A percentile compares a stretch with the other conserved stretches of the same genome.
phyloP scores from a whole-genome alignment of 2,329 filamentous ascomycete species.

The Ceratocystis alfenasii region DNA sequence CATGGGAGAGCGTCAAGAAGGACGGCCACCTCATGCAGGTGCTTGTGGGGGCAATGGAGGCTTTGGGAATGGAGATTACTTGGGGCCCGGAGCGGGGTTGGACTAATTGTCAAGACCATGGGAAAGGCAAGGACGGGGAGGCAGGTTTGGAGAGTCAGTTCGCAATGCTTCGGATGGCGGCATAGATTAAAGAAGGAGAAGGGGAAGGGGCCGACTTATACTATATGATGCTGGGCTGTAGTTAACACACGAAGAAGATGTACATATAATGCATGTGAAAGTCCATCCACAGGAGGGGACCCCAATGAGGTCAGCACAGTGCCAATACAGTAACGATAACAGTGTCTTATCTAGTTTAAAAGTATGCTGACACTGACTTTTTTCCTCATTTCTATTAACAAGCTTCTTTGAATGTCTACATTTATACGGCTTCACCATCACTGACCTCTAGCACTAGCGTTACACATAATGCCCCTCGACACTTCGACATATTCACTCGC shows the following conservation, averaged over 20 bases:
- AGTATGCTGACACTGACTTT: not conserved
- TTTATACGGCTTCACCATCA: not conserved
- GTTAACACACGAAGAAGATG: too few species aligned
- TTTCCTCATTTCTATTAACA: not conserved
- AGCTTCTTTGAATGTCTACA: not conserved
- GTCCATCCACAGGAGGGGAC: too few species aligned
- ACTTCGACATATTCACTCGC: slow-evolving; percentile 84
- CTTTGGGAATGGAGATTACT: slow-evolving; percentile 41
- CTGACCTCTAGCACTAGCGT: not conserved
- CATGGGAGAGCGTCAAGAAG: slow-evolving; percentile 52
- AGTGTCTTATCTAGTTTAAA: not conserved
- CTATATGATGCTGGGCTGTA: too few species aligned
- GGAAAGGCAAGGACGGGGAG: slow-evolving; percentile 12
- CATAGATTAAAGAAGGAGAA: not conserved
- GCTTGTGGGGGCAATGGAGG: slow-evolving; percentile 42
- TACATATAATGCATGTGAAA: too few species aligned
- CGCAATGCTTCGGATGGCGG: not conserved
- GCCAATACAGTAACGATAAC: not conserved
- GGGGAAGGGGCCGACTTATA: too few species aligned
- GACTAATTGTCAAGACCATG: slow-evolving; percentile 40
- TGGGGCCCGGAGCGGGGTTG: slow-evolving; percentile 60
- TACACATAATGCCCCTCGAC: slow-evolving; percentile 70
- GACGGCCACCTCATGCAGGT: slow-evolving; percentile 51
- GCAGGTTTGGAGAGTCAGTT: not conserved
- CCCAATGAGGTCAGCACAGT: not conserved